phyloP scores from a whole-genome alignment of 2,329 filamentous ascomycete genomes.

The Phaeomoniella chlamydospora region DNA sequence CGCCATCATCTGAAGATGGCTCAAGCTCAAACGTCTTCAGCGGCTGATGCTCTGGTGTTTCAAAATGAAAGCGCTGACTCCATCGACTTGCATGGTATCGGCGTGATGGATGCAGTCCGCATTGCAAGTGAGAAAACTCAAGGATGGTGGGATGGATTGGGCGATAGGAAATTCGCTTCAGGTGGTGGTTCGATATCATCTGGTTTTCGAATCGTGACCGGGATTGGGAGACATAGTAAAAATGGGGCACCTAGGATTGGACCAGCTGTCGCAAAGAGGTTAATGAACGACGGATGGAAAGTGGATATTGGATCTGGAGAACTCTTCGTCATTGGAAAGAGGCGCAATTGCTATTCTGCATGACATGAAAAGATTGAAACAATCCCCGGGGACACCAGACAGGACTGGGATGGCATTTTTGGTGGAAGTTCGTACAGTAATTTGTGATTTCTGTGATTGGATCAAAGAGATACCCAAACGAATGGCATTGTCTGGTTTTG shows the following conservation, averaged over 20 bases:
- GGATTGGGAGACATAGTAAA: slow-evolving; percentile 62
- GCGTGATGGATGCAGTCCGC: slow-evolving; percentile 63
- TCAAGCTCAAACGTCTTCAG: slow-evolving; percentile 44
- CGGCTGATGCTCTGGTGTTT: slow-evolving; percentile 57
- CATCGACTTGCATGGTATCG: slow-evolving; percentile 74
- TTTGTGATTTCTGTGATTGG: too few species aligned
- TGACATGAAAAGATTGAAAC: too few species aligned
- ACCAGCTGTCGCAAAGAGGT: slow-evolving; percentile 61
- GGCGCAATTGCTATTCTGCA: too few species aligned
- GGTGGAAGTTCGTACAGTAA: too few species aligned
- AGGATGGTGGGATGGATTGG: slow-evolving; percentile 62
- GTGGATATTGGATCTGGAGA: slow-evolving; percentile 57
- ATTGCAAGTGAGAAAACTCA: slow-evolving; percentile 57
- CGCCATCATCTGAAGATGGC: slow-evolving; percentile 48
- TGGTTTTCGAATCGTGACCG: slow-evolving; percentile 65
- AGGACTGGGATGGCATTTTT: too few species aligned
- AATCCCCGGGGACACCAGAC: too few species aligned
- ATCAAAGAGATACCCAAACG: too few species aligned
- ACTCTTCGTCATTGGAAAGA: slow-evolving; percentile 52
- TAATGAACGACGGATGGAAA: slow-evolving; percentile 72
- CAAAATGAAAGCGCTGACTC: slow-evolving; percentile 44
- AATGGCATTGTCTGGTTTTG: too few species aligned
- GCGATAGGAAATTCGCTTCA: slow-evolving; percentile 43
- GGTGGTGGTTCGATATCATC: slow-evolving; percentile 31
- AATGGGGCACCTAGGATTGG: slow-evolving; percentile 64